Evolutionary conservation across 2,329 filamentous ascomycete species (phyloP).

Genomic region (Xylaria sp.): DNA sequence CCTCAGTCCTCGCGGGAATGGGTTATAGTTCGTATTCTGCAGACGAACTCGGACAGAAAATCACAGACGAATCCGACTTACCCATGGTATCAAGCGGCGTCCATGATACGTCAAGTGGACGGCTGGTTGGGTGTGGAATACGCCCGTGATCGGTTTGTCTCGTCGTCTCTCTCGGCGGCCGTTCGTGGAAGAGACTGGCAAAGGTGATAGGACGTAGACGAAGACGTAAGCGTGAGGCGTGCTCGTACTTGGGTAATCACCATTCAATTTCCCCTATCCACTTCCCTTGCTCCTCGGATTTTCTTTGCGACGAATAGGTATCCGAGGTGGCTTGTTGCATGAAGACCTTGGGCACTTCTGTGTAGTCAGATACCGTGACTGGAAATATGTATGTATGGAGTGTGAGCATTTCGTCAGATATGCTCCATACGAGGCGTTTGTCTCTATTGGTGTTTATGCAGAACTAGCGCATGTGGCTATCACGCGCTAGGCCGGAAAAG

Average conservation of each 20-base stretch:
- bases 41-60: not conserved
- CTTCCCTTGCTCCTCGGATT: not conserved
- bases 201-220: not conserved
- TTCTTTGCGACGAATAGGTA: not conserved
- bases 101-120: slow-evolving; percentile 22
- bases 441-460: not conserved
- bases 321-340: slow-evolving; percentile 9
- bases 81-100: slow-evolving; percentile 26
- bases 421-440: not conserved
- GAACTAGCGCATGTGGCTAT: not conserved
- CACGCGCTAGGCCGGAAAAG: not conserved
- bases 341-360: not conserved
- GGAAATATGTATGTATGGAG: not conserved
- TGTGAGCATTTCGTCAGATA: not conserved
- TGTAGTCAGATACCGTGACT: not conserved
- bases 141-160: not conserved
- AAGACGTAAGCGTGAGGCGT: not conserved
- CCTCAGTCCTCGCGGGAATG: not conserved
- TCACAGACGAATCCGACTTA: slow-evolving; percentile 17
- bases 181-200: not conserved
- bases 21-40: not conserved
- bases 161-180: not conserved
- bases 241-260: not conserved
- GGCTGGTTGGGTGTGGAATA: slow-evolving; percentile 5
- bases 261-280: not conserved